Conservation (phyloP, 768 basidiomycete genomes). For the Serendipita vermifera region DNA sequence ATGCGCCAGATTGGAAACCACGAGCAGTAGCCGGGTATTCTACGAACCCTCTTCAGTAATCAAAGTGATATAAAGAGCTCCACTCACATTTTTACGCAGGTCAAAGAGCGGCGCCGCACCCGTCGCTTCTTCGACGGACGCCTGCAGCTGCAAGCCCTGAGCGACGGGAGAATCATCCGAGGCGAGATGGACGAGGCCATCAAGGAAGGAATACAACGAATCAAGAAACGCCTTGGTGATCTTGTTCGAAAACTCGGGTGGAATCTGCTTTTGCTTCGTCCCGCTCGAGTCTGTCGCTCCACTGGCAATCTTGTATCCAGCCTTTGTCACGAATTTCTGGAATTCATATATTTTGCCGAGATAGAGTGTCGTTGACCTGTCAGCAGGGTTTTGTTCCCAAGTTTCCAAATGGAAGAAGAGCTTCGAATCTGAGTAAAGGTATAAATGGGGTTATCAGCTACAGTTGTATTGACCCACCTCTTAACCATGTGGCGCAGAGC, state of each 20-base stretch:
- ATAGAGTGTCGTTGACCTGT: conserved; percentile 58
- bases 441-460: conserved; percentile 11
- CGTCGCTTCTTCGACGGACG: background rate
- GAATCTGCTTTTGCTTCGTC: conserved; percentile 47
- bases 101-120: conserved; percentile 1
- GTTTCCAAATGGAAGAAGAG: conserved; percentile 73
- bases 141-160: background rate
- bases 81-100: conserved; percentile 8
- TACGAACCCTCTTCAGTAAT: conserved; percentile 21
- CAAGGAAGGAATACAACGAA: conserved; percentile 68
- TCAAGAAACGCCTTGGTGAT: conserved; percentile 80
- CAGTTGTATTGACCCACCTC: conserved; percentile 40
- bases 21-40: conserved; percentile 78
- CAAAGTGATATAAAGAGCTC: background rate
- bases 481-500: conserved; percentile 63
- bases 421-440: conserved; percentile 51
- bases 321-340: conserved; percentile 62
- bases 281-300: conserved; percentile 45
- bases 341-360: conserved; percentile 67
- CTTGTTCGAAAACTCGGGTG: conserved; percentile 52
- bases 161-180: conserved; percentile 48
- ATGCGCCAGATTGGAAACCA: conserved; percentile 77
- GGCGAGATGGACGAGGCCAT: conserved; percentile 71
- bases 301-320: conserved; percentile 69
- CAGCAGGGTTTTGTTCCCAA: conserved; percentile 57